These are phyloP conservation scores for Hyaloperonospora arabidopsidis DNA, from an alignment of 352 stramenopile genomes.

Conservation along the genomic window DNA sequence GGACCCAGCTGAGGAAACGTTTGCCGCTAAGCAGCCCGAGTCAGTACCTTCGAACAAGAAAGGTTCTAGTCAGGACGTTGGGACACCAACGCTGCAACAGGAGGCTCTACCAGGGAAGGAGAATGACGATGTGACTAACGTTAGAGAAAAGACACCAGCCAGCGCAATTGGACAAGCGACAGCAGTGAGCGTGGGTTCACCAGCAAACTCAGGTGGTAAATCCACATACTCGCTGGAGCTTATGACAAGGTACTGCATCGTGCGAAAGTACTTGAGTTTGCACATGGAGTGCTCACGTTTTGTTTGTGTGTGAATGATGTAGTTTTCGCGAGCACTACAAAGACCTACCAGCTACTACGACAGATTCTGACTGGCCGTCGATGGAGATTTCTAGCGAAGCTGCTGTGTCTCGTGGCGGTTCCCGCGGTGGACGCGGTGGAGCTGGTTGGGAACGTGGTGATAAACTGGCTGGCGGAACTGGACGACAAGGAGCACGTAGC, in stretches of 20 bases:
- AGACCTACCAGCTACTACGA: constrained; percentile 36
- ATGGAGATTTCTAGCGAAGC: constrained; percentile 66
- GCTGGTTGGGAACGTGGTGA: constrained; percentile 58
- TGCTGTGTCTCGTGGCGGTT: constrained; percentile 33
- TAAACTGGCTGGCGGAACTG: constrained; percentile 34
- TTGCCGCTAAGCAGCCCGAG: constrained; percentile 13
- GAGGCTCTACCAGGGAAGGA: constrained; percentile 11
- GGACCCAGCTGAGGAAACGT: constrained; percentile 11
- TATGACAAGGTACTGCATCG: constrained; percentile 36
- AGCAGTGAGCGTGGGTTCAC: constrained; percentile 28
- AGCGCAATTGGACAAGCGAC: constrained; percentile 25
- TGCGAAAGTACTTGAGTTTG: not conserved
- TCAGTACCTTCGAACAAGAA: constrained; percentile 22
- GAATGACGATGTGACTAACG: constrained; percentile 9
- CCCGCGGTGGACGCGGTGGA: constrained; percentile 35
- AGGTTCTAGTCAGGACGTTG: constrained; percentile 6
- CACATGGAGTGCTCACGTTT: too few species aligned
- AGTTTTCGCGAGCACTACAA: constrained; percentile 54
- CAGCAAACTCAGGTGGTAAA: constrained; percentile 37
- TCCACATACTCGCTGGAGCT: constrained; percentile 50
- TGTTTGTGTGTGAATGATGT: constrained; percentile 7
- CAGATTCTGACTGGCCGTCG: constrained; percentile 49
- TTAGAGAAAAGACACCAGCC: constrained; percentile 4
- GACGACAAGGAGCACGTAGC: constrained; percentile 46
- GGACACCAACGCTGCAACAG: constrained; percentile 16